These are phyloP conservation scores for Neofusicoccum kwambonambiense DNA, from an alignment of 2,329 filamentous ascomycete genomes.

Conservation along the genomic window DNA sequence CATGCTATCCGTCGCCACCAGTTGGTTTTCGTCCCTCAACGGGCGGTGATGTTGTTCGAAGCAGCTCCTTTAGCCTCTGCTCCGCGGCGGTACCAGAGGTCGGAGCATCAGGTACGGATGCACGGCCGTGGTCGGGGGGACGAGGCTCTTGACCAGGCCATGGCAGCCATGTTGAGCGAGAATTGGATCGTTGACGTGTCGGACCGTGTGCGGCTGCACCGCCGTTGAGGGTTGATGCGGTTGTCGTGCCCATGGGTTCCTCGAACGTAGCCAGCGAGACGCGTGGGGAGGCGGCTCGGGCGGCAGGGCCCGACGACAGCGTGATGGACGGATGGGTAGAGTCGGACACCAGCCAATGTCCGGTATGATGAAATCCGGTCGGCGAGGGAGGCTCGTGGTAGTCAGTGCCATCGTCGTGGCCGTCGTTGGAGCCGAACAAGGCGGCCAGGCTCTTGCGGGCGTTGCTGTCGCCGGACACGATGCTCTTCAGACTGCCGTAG, in stretches of 20 bases:
- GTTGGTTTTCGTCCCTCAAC: not conserved
- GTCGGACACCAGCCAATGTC: constrained; percentile 11
- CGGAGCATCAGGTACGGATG: not conserved
- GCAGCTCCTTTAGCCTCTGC: constrained; percentile 2
- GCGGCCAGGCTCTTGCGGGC: constrained; percentile 11
- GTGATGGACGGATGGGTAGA: not conserved
- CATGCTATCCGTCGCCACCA: not conserved
- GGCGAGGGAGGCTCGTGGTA: not conserved
- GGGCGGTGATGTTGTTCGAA: not conserved
- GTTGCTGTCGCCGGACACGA: constrained; percentile 20
- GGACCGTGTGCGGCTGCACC: not conserved
- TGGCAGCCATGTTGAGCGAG: constrained; percentile 3
- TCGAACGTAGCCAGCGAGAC: constrained; percentile 14
- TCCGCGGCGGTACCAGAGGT: not conserved
- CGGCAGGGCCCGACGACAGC: constrained; percentile 1
- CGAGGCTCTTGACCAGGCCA: not conserved
- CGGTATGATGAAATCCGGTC: not conserved
- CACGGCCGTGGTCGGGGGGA: not conserved
- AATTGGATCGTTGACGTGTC: not conserved
- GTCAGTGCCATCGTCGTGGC: not conserved
- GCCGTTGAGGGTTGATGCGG: not conserved
- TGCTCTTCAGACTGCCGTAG: constrained; percentile 22
- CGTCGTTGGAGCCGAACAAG: constrained; percentile 9
- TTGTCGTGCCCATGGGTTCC: not conserved
- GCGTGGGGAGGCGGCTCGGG: constrained; percentile 9